These are phyloP conservation scores for Globisporangium nodosum DNA, from an alignment of 352 stramenopile genomes.

Conservation along the genomic window DNA sequence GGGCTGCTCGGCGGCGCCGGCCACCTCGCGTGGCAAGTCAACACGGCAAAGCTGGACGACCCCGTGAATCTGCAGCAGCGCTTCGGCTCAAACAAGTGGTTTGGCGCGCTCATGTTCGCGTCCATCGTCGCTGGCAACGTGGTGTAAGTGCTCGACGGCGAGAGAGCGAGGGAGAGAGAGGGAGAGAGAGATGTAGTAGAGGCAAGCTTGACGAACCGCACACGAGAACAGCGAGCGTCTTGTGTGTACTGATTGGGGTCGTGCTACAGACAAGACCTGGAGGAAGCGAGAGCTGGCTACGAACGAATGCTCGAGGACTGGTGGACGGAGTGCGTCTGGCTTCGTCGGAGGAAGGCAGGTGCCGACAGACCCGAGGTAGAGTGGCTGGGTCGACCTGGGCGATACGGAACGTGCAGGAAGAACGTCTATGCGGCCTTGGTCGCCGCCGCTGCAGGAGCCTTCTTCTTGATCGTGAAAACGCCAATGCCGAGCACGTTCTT, in stretches of 20 bases:
- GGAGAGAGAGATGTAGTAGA: neutral
- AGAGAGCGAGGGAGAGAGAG: neutral
- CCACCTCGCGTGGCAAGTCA: conserved; percentile 97
- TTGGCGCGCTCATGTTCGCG: conserved; percentile 78
- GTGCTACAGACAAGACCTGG: neutral
- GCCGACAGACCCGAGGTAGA: neutral
- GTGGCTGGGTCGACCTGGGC: too few relatives aligned
- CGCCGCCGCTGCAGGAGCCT: neutral
- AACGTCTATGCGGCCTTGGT: conserved; percentile 19
- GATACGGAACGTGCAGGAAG: neutral
- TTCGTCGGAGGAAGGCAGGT: neutral
- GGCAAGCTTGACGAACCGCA: neutral
- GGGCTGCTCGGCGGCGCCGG: conserved; percentile 82
- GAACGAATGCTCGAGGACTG: neutral
- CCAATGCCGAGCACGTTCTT: conserved; percentile 78
- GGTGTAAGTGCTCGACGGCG: conserved; percentile 18
- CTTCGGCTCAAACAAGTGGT: conserved; percentile 94
- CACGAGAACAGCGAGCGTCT: conserved; percentile 6
- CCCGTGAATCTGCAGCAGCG: conserved; percentile 89
- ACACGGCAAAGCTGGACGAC: conserved; percentile 94
- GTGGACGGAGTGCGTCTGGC: neutral
- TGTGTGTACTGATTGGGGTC: neutral
- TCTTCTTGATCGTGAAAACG: conserved; percentile 67
- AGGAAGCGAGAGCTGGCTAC: conserved; percentile 1
- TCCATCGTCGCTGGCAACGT: conserved; percentile 79